Conservation (phyloP, 495 filamentous ascomycete species). For the Aspergillus wentii region DNA sequence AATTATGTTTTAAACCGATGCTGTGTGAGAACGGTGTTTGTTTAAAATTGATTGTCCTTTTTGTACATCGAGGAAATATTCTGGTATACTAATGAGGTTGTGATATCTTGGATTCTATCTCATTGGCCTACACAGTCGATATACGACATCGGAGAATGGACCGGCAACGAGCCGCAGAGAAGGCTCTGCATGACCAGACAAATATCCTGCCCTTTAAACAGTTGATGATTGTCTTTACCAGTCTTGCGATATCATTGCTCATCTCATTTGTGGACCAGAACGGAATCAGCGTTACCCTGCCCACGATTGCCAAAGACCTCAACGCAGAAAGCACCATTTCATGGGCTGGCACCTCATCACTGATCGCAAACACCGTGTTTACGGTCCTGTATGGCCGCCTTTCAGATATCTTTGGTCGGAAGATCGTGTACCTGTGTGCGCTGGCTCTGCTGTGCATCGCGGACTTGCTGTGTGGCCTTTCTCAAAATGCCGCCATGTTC, state of each 20-base stretch:
- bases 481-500: conserved; percentile 45
- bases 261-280: conserved; percentile 62
- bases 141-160: too few species aligned
- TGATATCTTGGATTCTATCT: too few species aligned
- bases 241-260: conserved; percentile 48
- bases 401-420: conserved; percentile 55
- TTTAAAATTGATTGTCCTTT: too few species aligned
- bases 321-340: conserved; percentile 56
- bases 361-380: conserved; percentile 70
- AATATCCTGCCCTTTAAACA: conserved; percentile 53
- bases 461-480: conserved; percentile 48
- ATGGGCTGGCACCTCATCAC: conserved; percentile 73
- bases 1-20: too few species aligned
- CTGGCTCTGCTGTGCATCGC: conserved; percentile 46
- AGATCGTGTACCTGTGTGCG: conserved; percentile 44
- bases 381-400: conserved; percentile 57
- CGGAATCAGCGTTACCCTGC: conserved; percentile 54
- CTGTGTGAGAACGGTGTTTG: too few species aligned
- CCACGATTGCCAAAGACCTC: conserved; percentile 55
- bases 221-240: conserved; percentile 53
- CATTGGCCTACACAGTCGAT: too few species aligned
- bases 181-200: conserved; percentile 45
- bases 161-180: conserved; percentile 37
- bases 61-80: too few species aligned
- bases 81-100: too few species aligned